These are phyloP conservation scores for Daldinia eschscholtzii DNA, from an alignment of 2,329 filamentous ascomycete species.

Conservation along the genomic window DNA sequence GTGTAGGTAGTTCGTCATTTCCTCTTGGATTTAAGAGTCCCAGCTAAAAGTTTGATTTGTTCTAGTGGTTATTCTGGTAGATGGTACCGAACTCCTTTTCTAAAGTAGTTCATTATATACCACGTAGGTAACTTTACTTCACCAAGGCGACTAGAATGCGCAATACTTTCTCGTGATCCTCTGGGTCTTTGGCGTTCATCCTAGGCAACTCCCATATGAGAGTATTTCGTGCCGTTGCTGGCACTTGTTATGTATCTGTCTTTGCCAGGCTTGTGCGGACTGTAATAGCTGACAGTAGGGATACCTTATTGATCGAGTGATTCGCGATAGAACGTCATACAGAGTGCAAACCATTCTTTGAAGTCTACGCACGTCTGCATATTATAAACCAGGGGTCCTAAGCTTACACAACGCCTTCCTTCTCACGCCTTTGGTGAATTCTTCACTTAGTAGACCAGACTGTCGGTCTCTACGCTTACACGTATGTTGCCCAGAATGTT, in stretches of 20 bases:
- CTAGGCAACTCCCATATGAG: too few species aligned
- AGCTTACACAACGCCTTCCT: too few species aligned
- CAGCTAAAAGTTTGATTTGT: not conserved
- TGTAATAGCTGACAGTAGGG: not conserved
- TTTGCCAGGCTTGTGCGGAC: not conserved
- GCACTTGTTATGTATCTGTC: not conserved
- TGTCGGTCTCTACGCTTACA: too few species aligned
- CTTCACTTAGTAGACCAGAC: too few species aligned
- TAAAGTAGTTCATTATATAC: not conserved
- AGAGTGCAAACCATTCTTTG: not conserved
- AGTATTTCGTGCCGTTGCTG: too few species aligned
- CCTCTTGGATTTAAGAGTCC: not conserved
- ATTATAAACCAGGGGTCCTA: too few species aligned
- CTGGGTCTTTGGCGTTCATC: not conserved
- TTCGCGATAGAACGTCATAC: not conserved
- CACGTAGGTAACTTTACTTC: not conserved
- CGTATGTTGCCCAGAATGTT: too few species aligned
- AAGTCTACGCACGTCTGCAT: too few species aligned
- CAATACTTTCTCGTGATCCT: not conserved
- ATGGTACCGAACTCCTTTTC: not conserved
- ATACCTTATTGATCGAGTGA: not conserved
- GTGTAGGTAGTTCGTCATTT: not conserved
- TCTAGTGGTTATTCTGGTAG: not conserved
- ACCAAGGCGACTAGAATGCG: not conserved
- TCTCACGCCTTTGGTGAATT: too few species aligned